Evolutionary conservation across 768 basidiomycete genomes (phyloP), one percentile per base, ranked within the genome.

Genomic region (Lactarius psammicola): DNA sequence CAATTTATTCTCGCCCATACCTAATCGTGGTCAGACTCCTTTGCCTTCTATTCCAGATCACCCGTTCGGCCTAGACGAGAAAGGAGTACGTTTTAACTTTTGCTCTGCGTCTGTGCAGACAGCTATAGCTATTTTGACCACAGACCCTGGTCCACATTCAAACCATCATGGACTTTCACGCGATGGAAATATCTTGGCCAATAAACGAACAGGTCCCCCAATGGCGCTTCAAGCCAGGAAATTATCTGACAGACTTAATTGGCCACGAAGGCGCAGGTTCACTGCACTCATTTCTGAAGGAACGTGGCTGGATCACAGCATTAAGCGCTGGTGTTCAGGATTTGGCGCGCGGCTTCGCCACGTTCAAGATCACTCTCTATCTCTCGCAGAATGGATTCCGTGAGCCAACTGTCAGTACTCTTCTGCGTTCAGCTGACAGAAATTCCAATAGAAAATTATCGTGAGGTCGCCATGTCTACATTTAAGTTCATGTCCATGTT

Each of bases 261-360:
- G 95, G 95, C 0, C 94, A 98, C 73, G 95, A 98, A 77, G 95
- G 95, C 1, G 87, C 89, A 40, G 96, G 96, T 1, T 98, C 96
- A 0, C 77, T 98, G 34, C 83, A 92, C 71, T 92, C 94, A 0
- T 94, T 94, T 74, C 81, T 99, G 63, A 98, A 96, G 78, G 81
- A 82, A 67, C 90, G 89, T 72, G 92, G 93, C 2, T 96, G 94
- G 94, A 82, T 90, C 42, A 93, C 88, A 33, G 80, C 81, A 15
- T 78, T 98, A 58, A 85, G 82, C 62, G 81, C 87, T 53, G 93
- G 90, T 1, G 81, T 84, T 3, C 88, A 90, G 70, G 78, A 81
- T 38, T 82, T 92, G 7, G 92, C 84, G 23, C 84, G 92, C 68
- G 93, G 94, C 0, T 94, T 98, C 73, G 90, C 87, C 46, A 88